Evolutionary conservation across 2,329 filamentous ascomycete species (phyloP), one percentile per base, ranked within the genome.

Genomic region (Ophiosphaerella narmari): DNA sequence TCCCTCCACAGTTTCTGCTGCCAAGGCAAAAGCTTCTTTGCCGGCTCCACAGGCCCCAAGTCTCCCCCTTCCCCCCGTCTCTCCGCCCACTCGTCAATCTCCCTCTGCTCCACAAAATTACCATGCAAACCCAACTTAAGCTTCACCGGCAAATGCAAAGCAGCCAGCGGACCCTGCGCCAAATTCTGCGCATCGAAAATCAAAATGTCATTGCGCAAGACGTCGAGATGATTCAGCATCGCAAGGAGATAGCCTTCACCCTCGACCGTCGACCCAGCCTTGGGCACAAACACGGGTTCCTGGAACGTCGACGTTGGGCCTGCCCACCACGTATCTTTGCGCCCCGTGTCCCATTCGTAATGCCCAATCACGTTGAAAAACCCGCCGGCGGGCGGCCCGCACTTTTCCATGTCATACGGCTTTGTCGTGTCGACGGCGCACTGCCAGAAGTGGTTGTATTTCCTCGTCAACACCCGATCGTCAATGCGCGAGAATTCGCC

Each of bases 251-350:
- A 82, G 1, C 80, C 80, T 44, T 82, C 78, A 0, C 79, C 80
- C 55, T 83, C 80, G 1, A 48, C 66, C 0, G 68, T 73, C 16
- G 69, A 70, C 2, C 72, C 68, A 0, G 63, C 62, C 29, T 71
- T 68, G 0, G 81, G 80, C 11, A 83, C 77, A 48, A 83, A 83
- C 0, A 79, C 75, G 0, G 81, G 80, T 53, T 83, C 81, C 60
- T 83, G 80, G 52, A 82, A 78, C 0, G 78, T 78, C 23, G 72
- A 68, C 8, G 65, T 72, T 23, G 66, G 70, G 1, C 71, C 74
- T 16, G 66, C 71, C 54, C 63, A 75, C 44, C 62, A 75, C 24
- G 57, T 68, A 43, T 68, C 63, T 11, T 65, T 71, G 42, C 62
- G 55, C 1, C 68, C 64, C 1, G 60, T 67, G 8, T 67, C 63